Evolutionary conservation across 306 rosid species (phyloP), one percentile per base, ranked within the genome.

Genomic region (Vicia sativa): DNA sequence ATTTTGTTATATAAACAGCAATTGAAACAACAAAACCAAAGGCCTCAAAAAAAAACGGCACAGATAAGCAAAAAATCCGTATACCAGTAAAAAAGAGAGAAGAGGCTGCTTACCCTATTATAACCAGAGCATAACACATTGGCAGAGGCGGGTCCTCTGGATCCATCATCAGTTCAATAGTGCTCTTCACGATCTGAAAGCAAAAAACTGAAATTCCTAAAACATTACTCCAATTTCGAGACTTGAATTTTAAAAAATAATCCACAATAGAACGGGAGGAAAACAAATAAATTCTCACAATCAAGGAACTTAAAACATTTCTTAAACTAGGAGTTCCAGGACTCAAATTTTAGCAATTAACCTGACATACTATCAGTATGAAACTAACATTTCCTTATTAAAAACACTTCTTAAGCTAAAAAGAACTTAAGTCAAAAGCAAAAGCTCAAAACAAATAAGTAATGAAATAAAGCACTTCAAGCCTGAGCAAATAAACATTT

Each of bases 91-190:
- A 59, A 18, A 58, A 52, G 45, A 60, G 45, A 66, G 60, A 41
- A 21, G 52, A 41, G 25, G 37, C 52, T 62, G 43, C 37, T 73
- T 77, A 79, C 98, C 85, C 18, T 70, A 54, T 81, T 77, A 73
- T 70, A 89, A 67, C 74, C 83, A 59, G 78, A 52, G 83, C 83
- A 75, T 52, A 92, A 65, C n/a, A 86, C 89, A 70, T 89, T 92
- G 71, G 73, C 59, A 49, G 49, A 44, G 42, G 18, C 38, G 71
- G 35, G 21, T 29, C 63, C 65, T 43, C 18, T 35, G 41, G 73
- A 19, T 53, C 8, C 72, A 44, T 54, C 31, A 86, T 62, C 62
- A 56, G 35, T 64, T 87, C 91, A 61, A 89, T 75, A 38, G 78
- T 78, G 66, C 74, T 78, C 66, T 29, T 74, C 28, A 92, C 87